These are phyloP conservation scores for Pleurotus ostreatus DNA, from an alignment of 768 basidiomycete genomes.

Conservation along the genomic window DNA sequence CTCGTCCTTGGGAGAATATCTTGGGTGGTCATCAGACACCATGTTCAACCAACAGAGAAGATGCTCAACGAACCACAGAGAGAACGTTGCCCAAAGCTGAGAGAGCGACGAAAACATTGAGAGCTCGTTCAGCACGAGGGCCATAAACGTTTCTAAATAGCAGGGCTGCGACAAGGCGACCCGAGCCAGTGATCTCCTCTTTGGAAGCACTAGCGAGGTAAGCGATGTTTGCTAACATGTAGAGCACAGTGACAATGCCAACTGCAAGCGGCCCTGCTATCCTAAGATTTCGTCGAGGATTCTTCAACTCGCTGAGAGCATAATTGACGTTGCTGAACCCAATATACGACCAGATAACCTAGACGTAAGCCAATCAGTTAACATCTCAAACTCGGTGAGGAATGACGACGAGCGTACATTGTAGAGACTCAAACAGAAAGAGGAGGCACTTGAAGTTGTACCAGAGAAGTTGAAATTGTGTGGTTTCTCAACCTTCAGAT, in stretches of 20 bases:
- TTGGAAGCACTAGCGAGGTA: conserved; percentile 69
- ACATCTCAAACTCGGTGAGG: neutral
- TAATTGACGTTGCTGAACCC: conserved; percentile 72
- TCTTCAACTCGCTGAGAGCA: conserved; percentile 56
- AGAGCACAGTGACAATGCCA: conserved; percentile 46
- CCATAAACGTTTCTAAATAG: conserved; percentile 69
- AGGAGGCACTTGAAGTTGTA: conserved; percentile 39
- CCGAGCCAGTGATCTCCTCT: conserved; percentile 54
- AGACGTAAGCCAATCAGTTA: neutral
- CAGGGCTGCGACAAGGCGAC: conserved; percentile 59
- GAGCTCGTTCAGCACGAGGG: conserved; percentile 38
- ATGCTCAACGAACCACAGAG: conserved; percentile 29
- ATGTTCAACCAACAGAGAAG: conserved; percentile 14
- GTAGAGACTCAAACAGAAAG: conserved; percentile 51
- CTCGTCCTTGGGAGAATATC: conserved; percentile 30
- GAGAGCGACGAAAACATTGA: conserved; percentile 39
- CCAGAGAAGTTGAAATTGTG: conserved; percentile 38
- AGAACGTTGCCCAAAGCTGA: conserved; percentile 60
- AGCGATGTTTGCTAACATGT: conserved; percentile 59
- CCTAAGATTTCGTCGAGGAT: conserved; percentile 60
- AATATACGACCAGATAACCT: conserved; percentile 49
- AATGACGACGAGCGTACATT: conserved; percentile 26
- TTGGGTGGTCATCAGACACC: conserved; percentile 8
- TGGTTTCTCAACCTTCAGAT: conserved; percentile 27
- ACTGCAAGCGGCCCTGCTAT: conserved; percentile 65